Evolutionary conservation across 2,329 filamentous ascomycete genomes (phyloP).

Genomic region (Beauveria varroae): DNA sequence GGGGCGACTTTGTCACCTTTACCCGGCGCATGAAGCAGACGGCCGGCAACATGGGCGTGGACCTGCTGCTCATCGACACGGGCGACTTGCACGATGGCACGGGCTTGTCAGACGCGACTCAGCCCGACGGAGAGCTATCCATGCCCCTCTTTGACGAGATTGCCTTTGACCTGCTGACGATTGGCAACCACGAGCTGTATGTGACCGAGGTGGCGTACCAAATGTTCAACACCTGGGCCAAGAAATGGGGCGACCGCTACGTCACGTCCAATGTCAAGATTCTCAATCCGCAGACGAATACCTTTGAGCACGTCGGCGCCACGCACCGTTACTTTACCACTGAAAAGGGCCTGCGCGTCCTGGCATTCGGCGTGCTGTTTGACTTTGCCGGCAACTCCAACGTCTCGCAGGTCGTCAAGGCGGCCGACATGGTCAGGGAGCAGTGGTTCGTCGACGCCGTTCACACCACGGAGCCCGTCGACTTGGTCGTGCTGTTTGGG

Average conservation of each 20-base stretch:
- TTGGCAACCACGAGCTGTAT: conserved; percentile 59
- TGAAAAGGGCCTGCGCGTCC: conserved; percentile 32
- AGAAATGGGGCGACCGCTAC: conserved; percentile 42
- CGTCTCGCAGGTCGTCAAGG: conserved; percentile 51
- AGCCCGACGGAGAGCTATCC: conserved; percentile 46
- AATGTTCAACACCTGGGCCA: conserved; percentile 51
- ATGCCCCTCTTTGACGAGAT: conserved; percentile 37
- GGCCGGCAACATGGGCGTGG: conserved; percentile 48
- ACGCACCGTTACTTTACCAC: conserved; percentile 39
- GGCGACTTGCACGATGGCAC: conserved; percentile 61
- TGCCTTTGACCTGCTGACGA: conserved; percentile 35
- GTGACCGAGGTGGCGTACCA: conserved; percentile 54
- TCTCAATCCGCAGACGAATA: conserved; percentile 28
- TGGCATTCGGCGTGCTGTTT: conserved; percentile 38
- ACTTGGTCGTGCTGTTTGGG: conserved; percentile 56
- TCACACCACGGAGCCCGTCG: conserved; percentile 45
- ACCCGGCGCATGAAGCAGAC: conserved; percentile 51
- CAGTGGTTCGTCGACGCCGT: conserved; percentile 54
- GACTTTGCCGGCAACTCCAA: conserved; percentile 52
- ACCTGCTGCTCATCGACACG: conserved; percentile 53
- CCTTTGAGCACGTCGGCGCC: conserved; percentile 35
- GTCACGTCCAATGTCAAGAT: conserved; percentile 40
- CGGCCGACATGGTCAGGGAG: conserved; percentile 42
- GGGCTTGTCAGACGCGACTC: conserved; percentile 53
- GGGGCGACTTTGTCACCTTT: conserved; percentile 58